Evolutionary conservation across 2,329 filamentous ascomycete species (phyloP).

Genomic region (Ampelomyces quisqualis): DNA sequence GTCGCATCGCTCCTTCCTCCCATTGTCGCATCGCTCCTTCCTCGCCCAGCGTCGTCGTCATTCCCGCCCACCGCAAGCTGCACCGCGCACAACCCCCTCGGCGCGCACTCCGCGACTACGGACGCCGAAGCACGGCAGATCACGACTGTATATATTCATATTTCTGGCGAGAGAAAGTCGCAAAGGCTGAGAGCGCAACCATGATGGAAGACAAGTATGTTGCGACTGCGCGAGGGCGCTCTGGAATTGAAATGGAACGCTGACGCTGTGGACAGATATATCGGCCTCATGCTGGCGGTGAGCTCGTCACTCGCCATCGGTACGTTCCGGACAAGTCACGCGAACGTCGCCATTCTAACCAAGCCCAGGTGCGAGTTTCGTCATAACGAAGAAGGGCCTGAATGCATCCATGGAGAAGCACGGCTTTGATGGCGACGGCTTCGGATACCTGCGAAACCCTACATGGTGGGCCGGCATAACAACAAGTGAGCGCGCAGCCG

Average conservation of each 20-base stretch:
- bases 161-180: conserved; percentile 1
- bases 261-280: conserved; percentile 41
- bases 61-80: conserved; percentile 1
- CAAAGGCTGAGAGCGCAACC: conserved; percentile 15
- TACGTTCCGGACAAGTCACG: conserved; percentile 13
- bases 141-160: conserved; percentile 4
- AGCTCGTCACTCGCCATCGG: conserved; percentile 46
- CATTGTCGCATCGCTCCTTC: neutral
- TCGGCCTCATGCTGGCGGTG: conserved; percentile 45
- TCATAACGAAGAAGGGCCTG: conserved; percentile 98
- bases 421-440: conserved; percentile 96
- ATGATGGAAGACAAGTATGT: conserved; percentile 48
- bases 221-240: conserved; percentile 6
- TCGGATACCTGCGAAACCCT: conserved; percentile 89
- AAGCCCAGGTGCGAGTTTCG: conserved; percentile 80
- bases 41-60: neutral
- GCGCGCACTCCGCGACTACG: neutral
- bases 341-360: conserved; percentile 13
- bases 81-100: neutral
- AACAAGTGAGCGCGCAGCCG: conserved; percentile 69
- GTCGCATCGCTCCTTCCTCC: neutral
- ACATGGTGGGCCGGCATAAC: conserved; percentile 95
- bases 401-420: conserved; percentile 87
- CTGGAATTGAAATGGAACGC: conserved; percentile 5
- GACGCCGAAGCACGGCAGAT: neutral